These are phyloP conservation scores for Trichoderma afroharzianum DNA, from an alignment of 2,329 filamentous ascomycete genomes.

Conservation along the genomic window DNA sequence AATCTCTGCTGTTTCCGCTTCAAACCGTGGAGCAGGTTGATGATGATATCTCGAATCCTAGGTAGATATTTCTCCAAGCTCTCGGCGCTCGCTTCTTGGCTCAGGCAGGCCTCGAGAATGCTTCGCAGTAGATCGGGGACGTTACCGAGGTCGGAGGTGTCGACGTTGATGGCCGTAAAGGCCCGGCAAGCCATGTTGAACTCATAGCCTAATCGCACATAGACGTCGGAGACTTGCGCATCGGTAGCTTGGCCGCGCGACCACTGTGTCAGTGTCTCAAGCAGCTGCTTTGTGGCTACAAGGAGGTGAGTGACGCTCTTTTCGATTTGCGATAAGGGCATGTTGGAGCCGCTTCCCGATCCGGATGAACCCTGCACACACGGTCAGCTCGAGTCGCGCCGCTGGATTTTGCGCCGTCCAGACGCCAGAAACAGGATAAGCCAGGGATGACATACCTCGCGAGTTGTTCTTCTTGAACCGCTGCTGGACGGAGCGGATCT, in stretches of 20 bases:
- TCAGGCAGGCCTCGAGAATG: conserved; percentile 92
- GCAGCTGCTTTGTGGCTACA: conserved; percentile 93
- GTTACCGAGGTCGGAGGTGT: conserved; percentile 89
- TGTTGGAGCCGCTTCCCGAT: conserved; percentile 62
- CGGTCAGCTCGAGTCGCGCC: conserved; percentile 24
- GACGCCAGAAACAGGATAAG: neutral
- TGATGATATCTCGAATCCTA: conserved; percentile 95
- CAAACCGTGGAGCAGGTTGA: conserved; percentile 89
- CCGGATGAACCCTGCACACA: conserved; percentile 44
- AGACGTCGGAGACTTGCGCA: conserved; percentile 94
- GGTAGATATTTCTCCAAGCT: conserved; percentile 93
- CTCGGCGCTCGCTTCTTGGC: conserved; percentile 90
- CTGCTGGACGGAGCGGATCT: conserved; percentile 49
- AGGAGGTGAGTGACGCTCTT: conserved; percentile 98
- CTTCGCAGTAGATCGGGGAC: conserved; percentile 86
- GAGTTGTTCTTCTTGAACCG: conserved; percentile 30
- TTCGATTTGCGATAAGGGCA: conserved; percentile 88
- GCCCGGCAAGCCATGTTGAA: conserved; percentile 98
- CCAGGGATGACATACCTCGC: conserved; percentile 30
- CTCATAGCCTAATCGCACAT: conserved; percentile 94
- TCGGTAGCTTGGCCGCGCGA: conserved; percentile 89
- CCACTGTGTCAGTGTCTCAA: conserved; percentile 97
- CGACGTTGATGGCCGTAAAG: conserved; percentile 94
- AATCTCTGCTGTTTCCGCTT: conserved; percentile 96
- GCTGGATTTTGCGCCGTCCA: neutral